A percentile compares a stretch with the other conserved stretches of the same genome.
Evolutionary conservation across 1,284 basidiomycete genomes (phyloP).

Genomic region (Ceratobasidium papillatum): DNA sequence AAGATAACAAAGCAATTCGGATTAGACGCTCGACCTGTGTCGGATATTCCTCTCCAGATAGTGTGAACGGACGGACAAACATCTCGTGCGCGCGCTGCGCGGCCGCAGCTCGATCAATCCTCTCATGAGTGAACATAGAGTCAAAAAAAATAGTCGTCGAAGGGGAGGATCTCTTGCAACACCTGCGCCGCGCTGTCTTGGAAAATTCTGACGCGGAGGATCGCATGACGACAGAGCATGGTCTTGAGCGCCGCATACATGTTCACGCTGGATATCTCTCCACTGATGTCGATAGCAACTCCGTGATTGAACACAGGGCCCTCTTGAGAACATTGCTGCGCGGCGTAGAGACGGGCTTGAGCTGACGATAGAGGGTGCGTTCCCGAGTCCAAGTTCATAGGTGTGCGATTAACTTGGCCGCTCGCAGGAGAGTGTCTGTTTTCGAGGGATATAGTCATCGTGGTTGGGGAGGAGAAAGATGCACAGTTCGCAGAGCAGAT

Average conservation of each 20-base stretch:
- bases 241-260: neutral
- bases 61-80: neutral
- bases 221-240: neutral
- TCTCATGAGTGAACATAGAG: neutral
- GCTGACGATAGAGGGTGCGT: neutral
- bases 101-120: neutral
- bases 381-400: neutral
- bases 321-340: neutral
- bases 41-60: neutral
- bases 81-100: neutral
- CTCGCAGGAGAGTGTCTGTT: too few relatives aligned
- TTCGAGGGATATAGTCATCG: too few relatives aligned
- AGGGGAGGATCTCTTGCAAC: neutral
- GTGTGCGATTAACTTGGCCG: too few relatives aligned
- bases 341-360: neutral
- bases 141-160: neutral
- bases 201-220: neutral
- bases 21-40: neutral
- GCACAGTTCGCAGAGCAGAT: too few relatives aligned
- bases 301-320: constrained; percentile 1
- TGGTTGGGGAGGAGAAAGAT: too few relatives aligned
- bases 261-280: neutral
- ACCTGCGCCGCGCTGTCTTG: neutral
- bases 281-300: neutral
- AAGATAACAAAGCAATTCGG: neutral